phyloP scores from a whole-genome alignment of 257 asterid species.

The Solanum bulbocastanum region DNA sequence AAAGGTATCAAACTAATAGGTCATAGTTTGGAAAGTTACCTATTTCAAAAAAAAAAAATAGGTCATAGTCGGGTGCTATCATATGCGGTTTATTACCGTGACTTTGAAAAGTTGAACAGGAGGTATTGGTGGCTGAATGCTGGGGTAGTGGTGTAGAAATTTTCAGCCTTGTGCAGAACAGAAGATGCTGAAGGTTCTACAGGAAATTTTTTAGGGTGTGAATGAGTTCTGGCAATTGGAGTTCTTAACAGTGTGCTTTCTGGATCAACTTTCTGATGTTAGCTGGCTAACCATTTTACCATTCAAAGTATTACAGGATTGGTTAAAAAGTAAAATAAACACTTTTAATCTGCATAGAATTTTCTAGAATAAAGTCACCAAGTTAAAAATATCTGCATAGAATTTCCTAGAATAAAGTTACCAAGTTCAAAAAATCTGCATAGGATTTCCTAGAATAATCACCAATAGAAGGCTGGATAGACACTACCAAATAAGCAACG shows the following conservation, averaged over 20 bases:
- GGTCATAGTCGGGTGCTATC: not conserved
- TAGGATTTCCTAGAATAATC: not conserved
- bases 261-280: not conserved
- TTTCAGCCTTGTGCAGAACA: not conserved
- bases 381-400: not conserved
- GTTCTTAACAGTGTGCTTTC: not conserved
- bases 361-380: not conserved
- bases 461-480: not conserved
- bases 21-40: not conserved
- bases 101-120: not conserved
- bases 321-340: not conserved
- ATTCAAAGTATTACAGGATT: not conserved
- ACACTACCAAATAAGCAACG: not conserved
- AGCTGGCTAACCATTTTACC: not conserved
- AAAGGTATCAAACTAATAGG: not conserved
- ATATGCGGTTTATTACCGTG: not conserved
- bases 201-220: not conserved
- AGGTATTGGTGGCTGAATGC: not conserved
- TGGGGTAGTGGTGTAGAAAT: not conserved
- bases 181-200: not conserved
- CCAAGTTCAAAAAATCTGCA: not conserved
- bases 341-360: not conserved
- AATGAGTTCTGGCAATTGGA: not conserved
- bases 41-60: too few relatives aligned
- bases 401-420: not conserved